These are phyloP conservation scores for Cladosporium velox DNA, from an alignment of 2,329 filamentous ascomycete genomes.

Conservation along the genomic window DNA sequence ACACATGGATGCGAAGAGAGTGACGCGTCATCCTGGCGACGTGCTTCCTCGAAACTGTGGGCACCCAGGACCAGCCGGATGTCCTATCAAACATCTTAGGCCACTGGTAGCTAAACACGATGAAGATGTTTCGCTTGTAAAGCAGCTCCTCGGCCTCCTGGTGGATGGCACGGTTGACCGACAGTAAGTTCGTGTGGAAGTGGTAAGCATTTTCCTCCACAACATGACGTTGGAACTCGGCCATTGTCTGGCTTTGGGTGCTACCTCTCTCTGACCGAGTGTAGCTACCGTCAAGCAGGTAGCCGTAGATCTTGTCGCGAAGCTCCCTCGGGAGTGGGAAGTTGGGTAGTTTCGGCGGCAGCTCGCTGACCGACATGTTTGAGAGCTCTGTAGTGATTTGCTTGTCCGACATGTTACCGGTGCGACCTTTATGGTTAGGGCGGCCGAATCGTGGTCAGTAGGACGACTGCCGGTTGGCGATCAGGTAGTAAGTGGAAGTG, in stretches of 20 bases:
- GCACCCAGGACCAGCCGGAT: too few relatives aligned
- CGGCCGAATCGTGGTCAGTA: background rate
- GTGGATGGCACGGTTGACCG: too few relatives aligned
- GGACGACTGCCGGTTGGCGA: background rate
- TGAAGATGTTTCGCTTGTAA: too few relatives aligned
- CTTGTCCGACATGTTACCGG: background rate
- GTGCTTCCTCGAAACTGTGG: too few relatives aligned
- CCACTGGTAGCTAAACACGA: too few relatives aligned
- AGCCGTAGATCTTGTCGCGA: slow-evolving; percentile 27
- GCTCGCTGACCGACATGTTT: background rate
- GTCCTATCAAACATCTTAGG: too few relatives aligned
- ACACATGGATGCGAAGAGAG: too few relatives aligned
- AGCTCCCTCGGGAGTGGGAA: slow-evolving; percentile 28
- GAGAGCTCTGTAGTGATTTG: background rate
- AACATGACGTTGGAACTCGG: background rate
- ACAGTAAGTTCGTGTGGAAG: background rate
- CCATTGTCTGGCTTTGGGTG: too few relatives aligned
- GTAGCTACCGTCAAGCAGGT: slow-evolving; percentile 26
- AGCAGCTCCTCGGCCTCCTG: too few relatives aligned
- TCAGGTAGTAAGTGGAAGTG: background rate
- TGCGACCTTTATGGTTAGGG: background rate
- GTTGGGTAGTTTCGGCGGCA: background rate
- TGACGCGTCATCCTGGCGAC: too few relatives aligned
- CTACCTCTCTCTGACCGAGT: too few relatives aligned
- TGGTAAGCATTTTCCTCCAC: background rate